Evolutionary conservation across 1,284 basidiomycete species (phyloP).

Genomic region (Puccinia novopanici): DNA sequence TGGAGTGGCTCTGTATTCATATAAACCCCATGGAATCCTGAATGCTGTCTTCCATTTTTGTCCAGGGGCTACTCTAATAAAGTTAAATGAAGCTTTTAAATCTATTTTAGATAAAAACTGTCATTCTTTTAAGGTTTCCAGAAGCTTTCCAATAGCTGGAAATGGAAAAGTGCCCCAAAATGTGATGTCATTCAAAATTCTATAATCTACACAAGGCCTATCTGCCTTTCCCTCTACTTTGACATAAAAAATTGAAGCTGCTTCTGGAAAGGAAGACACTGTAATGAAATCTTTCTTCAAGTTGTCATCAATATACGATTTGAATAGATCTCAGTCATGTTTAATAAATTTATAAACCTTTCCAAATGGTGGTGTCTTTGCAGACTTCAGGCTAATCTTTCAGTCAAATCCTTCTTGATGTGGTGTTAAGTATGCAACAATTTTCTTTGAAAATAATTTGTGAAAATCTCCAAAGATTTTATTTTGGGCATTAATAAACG

Average conservation of each 20-base stretch:
- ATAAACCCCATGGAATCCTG: slow-evolving; percentile 54
- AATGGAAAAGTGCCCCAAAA: slow-evolving; percentile 51
- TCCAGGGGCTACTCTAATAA: slow-evolving; percentile 54
- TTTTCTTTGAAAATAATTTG: too few relatives aligned
- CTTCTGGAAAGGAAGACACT: slow-evolving; percentile 33
- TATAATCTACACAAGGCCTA: slow-evolving; percentile 52
- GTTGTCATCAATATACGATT: not conserved
- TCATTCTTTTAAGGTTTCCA: not conserved
- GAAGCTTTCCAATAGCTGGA: not conserved
- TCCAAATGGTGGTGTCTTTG: not conserved
- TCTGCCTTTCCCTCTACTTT: too few relatives aligned
- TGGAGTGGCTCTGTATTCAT: slow-evolving; percentile 61
- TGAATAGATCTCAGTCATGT: not conserved
- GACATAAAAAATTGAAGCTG: slow-evolving; percentile 51
- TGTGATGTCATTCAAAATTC: slow-evolving; percentile 51
- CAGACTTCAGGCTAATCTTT: not conserved
- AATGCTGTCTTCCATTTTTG: slow-evolving; percentile 7
- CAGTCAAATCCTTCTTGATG: slow-evolving; percentile 6
- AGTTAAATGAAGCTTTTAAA: slow-evolving; percentile 57
- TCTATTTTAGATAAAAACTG: slow-evolving; percentile 55
- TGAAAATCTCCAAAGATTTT: too few relatives aligned
- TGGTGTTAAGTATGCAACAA: not conserved
- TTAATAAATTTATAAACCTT: slow-evolving; percentile 1
- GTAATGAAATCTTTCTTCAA: slow-evolving; percentile 34
- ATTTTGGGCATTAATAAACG: too few relatives aligned